phyloP scores from a whole-genome alignment of 306 rosid genomes.

The Cajanus cajan region DNA sequence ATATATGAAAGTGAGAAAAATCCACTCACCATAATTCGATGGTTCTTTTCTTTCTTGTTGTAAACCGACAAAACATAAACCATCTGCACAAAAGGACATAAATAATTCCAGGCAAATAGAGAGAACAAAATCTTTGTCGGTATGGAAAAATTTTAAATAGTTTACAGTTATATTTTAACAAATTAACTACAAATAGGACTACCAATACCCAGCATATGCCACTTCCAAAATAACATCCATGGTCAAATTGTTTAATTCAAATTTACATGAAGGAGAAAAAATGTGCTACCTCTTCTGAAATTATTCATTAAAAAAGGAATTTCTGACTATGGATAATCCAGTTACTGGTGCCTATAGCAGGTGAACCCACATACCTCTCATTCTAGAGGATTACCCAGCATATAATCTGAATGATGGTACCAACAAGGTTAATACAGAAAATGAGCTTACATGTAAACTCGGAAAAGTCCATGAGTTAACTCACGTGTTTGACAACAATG shows the following conservation, averaged over 20 bases:
- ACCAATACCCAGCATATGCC: slow-evolving; percentile 18
- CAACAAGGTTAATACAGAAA: background rate
- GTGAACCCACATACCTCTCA: background rate
- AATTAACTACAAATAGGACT: background rate
- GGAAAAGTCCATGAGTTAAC: background rate
- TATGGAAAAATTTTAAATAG: background rate
- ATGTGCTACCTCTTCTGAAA: background rate
- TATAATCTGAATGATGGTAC: background rate
- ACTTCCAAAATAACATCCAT: slow-evolving; percentile 4
- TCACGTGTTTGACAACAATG: background rate
- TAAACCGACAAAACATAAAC: slow-evolving; percentile 89
- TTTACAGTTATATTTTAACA: background rate
- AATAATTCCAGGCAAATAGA: slow-evolving; percentile 6
- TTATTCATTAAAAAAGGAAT: background rate
- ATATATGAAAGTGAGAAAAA: background rate
- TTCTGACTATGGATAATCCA: background rate
- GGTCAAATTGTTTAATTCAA: slow-evolving; percentile 21
- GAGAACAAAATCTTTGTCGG: slow-evolving; percentile 16
- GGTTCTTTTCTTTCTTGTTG: slow-evolving; percentile 93
- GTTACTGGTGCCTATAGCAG: background rate
- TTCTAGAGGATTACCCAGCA: background rate
- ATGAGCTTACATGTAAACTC: background rate
- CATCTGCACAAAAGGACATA: slow-evolving; percentile 67
- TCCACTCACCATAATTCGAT: slow-evolving; percentile 83
- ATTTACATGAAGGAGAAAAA: slow-evolving; percentile 12